Base-by-base conservation (phyloP, 1,284 basidiomycete genomes). In the Tylopilus sp. region DNA sequence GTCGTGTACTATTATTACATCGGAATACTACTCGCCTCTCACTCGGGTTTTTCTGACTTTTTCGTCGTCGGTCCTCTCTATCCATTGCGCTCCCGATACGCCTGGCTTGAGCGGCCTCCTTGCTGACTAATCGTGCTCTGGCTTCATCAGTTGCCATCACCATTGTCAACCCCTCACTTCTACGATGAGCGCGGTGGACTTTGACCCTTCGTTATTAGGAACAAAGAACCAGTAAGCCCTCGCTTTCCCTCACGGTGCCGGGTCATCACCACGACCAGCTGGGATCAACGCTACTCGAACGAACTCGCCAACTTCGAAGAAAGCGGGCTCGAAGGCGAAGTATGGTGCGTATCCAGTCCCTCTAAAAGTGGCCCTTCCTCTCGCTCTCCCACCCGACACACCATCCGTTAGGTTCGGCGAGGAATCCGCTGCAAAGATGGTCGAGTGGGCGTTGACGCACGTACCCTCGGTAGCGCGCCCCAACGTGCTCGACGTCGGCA, bases 251-350 rank as follows among this genome's bases (percentile, higher is more conserved):
- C 35, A 18, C 15, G n/a, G 47, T 25, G 25, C 26, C 25, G 37
- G 25, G 6, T 16, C 33, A 45, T 1, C 23, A 11, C 25, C 49
- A 25, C 16, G 16, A 35, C 37, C 41, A 89, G 86, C 65, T 89
- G 87, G 87, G 85, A 89, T 59, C 58, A 72, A 43, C 79, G 85
- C 9, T 90, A 89, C 63, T 71, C 79, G 30, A 75, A 78, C 44
- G 92, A 95, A 60, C 70, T 93, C 16, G 66, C 68, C 38, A 89
- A 87, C 60, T 95, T 91, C 56, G 70, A 83, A 33, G 91, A 92
- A 44, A 82, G 84, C 41, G 86, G 89, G 11, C 90, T 95, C 65
- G 90, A 93, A 64, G 92, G 92, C 33, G 92, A 95, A 69, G 76
- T 92, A 23, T 95, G 92, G 91, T 90, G 52, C 31, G 71, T 58